Percentiles rank a stretch among this genome's conserved stretches.
Conservation (phyloP, 1,139 yeast genomes). For the Protomyces inundatus region DNA sequence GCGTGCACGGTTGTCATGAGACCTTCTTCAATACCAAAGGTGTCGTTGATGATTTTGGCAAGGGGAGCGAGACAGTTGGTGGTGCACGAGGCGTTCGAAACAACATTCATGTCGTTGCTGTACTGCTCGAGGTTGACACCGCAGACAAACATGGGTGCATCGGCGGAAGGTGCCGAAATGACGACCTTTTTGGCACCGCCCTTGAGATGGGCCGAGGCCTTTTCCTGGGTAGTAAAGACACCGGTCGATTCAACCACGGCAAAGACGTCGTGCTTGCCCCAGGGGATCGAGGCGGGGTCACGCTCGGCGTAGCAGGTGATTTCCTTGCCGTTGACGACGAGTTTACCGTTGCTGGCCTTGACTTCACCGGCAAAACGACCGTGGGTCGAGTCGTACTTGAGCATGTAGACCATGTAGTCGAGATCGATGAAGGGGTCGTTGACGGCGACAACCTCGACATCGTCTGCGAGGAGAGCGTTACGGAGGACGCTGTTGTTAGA, state of each 20-base stretch:
- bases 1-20: conserved; percentile 89
- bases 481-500: conserved; percentile 46
- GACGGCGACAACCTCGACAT: conserved; percentile 70
- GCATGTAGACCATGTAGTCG: conserved; percentile 81
- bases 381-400: conserved; percentile 84
- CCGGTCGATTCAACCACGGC: conserved; percentile 84
- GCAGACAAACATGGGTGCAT: conserved; percentile 83
- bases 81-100: conserved; percentile 86
- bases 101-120: conserved; percentile 63
- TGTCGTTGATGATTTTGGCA: conserved; percentile 76
- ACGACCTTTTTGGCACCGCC: conserved; percentile 89
- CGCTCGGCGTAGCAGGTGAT: conserved; percentile 68
- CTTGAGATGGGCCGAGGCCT: conserved; percentile 72
- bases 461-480: conserved; percentile 64
- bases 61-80: conserved; percentile 87
- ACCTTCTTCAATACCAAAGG: conserved; percentile 78
- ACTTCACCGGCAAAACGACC: conserved; percentile 70
- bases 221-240: conserved; percentile 72
- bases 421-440: conserved; percentile 80
- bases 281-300: conserved; percentile 75
- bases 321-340: conserved; percentile 63
- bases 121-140: conserved; percentile 76
- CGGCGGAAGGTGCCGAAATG: conserved; percentile 82
- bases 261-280: conserved; percentile 70
- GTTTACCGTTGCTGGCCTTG: conserved; percentile 50